These are phyloP conservation scores for Triticum urartu DNA, from an alignment of 176 grass and related monocot genomes.

Conservation along the genomic window DNA sequence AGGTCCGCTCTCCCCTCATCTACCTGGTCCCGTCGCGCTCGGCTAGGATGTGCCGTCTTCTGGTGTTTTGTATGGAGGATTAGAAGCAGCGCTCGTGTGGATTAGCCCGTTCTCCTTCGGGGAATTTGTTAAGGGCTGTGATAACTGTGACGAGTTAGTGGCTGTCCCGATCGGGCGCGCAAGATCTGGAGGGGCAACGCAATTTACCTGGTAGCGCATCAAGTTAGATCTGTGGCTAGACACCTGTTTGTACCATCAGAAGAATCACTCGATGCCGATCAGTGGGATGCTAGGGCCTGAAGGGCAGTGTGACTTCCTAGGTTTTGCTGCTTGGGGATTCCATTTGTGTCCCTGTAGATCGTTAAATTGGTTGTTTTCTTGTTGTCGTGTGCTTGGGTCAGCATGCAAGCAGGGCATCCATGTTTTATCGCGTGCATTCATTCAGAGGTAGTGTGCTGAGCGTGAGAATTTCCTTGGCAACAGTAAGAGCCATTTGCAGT, in stretches of 20 bases:
- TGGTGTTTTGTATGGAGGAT: not conserved
- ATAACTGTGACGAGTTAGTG: not conserved
- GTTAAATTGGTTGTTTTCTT: not conserved
- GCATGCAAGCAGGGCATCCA: not conserved
- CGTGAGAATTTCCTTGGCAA: no score
- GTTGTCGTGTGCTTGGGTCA: not conserved
- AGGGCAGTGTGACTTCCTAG: not conserved
- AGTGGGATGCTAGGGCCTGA: not conserved
- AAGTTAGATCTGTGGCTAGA: not conserved
- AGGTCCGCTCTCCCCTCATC: constrained; percentile 2
- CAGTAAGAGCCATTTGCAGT: no score
- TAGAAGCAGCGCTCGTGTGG: not conserved
- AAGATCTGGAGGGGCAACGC: not conserved
- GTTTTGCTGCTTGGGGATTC: not conserved
- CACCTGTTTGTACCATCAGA: not conserved
- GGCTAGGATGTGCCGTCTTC: not conserved
- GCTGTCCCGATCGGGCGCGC: not conserved
- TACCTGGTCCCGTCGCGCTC: not conserved
- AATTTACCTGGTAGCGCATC: not conserved
- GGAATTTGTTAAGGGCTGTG: not conserved
- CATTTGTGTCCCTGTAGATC: not conserved
- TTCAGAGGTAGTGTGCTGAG: not conserved
- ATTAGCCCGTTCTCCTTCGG: not conserved
- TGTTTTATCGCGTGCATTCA: not conserved
- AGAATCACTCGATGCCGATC: not conserved